Percentiles rank a stretch among this genome's conserved stretches.
phyloP scores from a whole-genome alignment of 192 early-diverging fungal genomes.

The Jimgerdemannia lactiflua region DNA sequence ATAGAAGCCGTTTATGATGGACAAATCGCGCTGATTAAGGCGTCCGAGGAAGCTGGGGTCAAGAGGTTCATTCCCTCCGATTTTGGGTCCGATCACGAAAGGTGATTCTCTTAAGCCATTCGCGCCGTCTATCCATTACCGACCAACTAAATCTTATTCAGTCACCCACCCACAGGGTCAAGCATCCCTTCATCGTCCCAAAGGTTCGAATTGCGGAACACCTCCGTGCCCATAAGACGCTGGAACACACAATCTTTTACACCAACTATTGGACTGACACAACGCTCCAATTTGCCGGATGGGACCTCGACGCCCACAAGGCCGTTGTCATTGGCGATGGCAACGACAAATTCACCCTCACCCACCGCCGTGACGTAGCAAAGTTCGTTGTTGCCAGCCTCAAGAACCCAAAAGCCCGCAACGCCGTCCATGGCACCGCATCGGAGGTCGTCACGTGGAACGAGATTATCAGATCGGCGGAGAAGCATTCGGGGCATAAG shows the following conservation, averaged over 20 bases:
- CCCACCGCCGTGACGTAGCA: not conserved
- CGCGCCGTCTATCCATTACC: too few relatives aligned
- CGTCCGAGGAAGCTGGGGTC: too few relatives aligned
- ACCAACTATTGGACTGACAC: not conserved
- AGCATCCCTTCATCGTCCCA: not conserved
- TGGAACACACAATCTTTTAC: not conserved
- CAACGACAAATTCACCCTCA: not conserved
- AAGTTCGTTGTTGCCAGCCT: not conserved
- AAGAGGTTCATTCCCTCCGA: too few relatives aligned
- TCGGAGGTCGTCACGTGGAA: not conserved
- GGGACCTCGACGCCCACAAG: not conserved
- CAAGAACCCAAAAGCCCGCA: not conserved
- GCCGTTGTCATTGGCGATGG: not conserved
- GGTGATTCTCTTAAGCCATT: too few relatives aligned
- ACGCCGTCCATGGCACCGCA: not conserved
- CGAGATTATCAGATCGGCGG: not conserved
- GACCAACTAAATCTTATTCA: too few relatives aligned
- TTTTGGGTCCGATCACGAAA: too few relatives aligned
- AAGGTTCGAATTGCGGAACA: not conserved
- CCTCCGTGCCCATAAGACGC: not conserved
- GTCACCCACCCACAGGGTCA: not conserved
- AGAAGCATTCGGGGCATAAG: not conserved
- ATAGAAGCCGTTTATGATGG: too few relatives aligned
- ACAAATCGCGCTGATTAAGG: too few relatives aligned
- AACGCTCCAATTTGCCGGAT: not conserved